These are phyloP conservation scores for Cladosporium oxysporum DNA, from an alignment of 2,329 filamentous ascomycete genomes.

Conservation along the genomic window DNA sequence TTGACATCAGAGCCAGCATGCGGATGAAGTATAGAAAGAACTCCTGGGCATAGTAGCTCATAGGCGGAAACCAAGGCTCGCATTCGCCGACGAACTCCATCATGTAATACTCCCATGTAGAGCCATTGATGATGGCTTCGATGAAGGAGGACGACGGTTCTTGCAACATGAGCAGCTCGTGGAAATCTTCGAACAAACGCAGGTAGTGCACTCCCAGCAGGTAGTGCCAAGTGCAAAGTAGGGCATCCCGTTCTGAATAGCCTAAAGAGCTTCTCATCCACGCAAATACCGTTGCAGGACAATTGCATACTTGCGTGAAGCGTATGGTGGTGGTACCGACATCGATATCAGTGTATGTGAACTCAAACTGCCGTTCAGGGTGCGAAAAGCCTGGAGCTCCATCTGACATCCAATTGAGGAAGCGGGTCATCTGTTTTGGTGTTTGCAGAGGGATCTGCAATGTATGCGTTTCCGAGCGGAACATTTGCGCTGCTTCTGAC, in stretches of 20 bases:
- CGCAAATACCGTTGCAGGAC: not conserved
- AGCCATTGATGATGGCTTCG: not conserved
- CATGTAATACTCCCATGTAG: not conserved
- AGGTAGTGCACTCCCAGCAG: not conserved
- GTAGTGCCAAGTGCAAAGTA: not conserved
- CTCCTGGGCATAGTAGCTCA: not conserved
- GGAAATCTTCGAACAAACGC: not conserved
- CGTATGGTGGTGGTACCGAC: not conserved
- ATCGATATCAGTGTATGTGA: not conserved
- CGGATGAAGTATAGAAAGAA: not conserved
- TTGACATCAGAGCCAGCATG: not conserved
- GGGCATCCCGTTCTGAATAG: not conserved
- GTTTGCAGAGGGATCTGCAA: not conserved
- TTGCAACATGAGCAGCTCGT: not conserved
- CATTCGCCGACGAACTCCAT: not conserved
- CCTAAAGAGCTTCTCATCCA: not conserved
- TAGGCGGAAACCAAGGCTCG: not conserved
- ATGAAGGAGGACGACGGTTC: not conserved
- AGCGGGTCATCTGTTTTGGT: not conserved
- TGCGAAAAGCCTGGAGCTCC: not conserved
- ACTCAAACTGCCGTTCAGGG: not conserved
- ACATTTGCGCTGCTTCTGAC: not conserved
- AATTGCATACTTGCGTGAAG: not conserved
- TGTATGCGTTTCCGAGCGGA: not conserved
- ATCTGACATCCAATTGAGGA: not conserved